These are phyloP conservation scores for Acanthamoeba triangularis DNA, from an alignment of 208 protist species.

Conservation along the genomic window DNA sequence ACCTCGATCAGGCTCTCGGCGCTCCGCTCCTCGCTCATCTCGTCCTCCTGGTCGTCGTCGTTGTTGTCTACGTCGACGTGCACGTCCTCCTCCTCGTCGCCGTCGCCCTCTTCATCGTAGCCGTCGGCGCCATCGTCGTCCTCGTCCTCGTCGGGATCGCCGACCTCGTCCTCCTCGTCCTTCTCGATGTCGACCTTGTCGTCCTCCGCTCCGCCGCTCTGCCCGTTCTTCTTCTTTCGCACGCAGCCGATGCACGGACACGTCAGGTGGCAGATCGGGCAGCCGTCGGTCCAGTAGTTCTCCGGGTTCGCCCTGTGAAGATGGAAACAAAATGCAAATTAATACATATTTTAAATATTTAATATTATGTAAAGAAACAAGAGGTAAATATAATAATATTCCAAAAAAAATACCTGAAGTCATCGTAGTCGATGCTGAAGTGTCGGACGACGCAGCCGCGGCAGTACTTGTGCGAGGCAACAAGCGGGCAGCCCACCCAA, in stretches of 20 bases:
- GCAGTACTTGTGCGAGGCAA: constrained; percentile 34
- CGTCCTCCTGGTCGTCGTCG: not conserved
- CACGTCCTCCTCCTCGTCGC: not conserved
- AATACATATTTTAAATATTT: not conserved
- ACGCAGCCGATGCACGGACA: constrained; percentile 19
- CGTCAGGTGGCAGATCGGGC: constrained; percentile 31
- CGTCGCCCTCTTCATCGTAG: not conserved
- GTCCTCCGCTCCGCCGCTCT: not conserved
- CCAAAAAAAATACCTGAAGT: not conserved
- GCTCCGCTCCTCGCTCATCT: not conserved
- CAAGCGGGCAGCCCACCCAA: constrained; percentile 49
- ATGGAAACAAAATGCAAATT: not conserved
- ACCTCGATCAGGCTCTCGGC: constrained; percentile 6
- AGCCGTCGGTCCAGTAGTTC: not conserved
- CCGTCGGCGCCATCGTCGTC: not conserved
- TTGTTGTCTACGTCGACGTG: constrained; percentile 7
- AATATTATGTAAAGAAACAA: too few relatives aligned
- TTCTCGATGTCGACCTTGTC: not conserved
- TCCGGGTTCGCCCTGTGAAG: not conserved
- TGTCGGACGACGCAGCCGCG: constrained; percentile 26
- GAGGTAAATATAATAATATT: not conserved
- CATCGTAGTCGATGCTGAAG: constrained; percentile 11
- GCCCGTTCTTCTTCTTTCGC: not conserved
- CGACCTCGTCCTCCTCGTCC: not conserved
- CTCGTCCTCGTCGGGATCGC: constrained; percentile 37